phyloP scores from a whole-genome alignment of 139 green algal genomes.

The Closterium sp. region DNA sequence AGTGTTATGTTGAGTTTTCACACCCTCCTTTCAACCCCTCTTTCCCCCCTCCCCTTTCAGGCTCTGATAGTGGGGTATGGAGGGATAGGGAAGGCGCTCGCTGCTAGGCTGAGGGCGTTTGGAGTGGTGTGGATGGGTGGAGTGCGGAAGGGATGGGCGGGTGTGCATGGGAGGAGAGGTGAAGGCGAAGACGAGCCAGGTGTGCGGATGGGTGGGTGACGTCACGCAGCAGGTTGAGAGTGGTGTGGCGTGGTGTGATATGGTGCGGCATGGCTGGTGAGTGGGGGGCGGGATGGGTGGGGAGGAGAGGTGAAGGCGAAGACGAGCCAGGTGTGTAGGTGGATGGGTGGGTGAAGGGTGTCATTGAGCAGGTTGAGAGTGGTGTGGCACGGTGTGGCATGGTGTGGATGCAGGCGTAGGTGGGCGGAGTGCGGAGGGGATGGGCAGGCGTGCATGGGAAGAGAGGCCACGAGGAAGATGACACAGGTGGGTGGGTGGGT shows the following conservation, averaged over 20 bases:
- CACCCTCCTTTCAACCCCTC: too few species aligned
- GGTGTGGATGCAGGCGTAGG: too few species aligned
- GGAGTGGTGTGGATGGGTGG: neutral
- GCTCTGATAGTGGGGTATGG: constrained; percentile 29
- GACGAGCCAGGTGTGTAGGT: neutral
- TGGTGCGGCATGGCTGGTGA: too few species aligned
- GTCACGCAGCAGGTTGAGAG: neutral
- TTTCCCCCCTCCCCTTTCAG: constrained; percentile 13
- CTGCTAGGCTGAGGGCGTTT: constrained; percentile 25
- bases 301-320: neutral
- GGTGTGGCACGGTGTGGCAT: too few species aligned
- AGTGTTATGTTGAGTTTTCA: too few species aligned
- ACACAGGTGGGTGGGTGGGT: too few species aligned
- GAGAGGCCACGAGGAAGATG: too few species aligned
- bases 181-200: neutral
- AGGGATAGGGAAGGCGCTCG: constrained; percentile 11
- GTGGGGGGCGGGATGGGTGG: constrained; percentile 5
- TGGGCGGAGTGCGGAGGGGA: too few species aligned
- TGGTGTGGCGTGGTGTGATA: too few species aligned
- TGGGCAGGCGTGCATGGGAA: too few species aligned
- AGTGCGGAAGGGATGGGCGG: neutral
- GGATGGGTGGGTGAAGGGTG: too few species aligned
- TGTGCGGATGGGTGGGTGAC: neutral
- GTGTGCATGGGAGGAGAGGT: neutral
- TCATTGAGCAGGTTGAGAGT: neutral